A percentile compares a stretch with the other conserved stretches of the same genome.
These are phyloP conservation scores for Oryza meyeriana DNA, from an alignment of 176 grass and related monocot species.

Conservation along the genomic window DNA sequence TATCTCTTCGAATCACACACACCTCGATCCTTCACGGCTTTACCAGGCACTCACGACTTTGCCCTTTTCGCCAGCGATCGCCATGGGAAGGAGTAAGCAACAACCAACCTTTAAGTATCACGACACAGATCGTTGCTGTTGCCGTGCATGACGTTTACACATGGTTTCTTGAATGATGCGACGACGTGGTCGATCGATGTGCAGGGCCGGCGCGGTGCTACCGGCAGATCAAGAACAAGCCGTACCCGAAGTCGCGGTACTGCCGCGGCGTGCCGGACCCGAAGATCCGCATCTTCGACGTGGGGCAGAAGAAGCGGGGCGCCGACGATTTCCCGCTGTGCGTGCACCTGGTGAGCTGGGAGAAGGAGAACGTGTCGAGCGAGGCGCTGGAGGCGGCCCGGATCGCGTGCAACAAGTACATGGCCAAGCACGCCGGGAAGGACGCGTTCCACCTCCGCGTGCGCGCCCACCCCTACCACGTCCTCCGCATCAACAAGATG, in stretches of 20 bases:
- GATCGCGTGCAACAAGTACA: conserved; percentile 70
- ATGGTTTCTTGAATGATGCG: too few relatives aligned
- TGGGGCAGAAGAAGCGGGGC: conserved; percentile 44
- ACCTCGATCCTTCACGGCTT: neutral
- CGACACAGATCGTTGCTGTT: too few relatives aligned
- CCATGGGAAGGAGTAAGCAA: conserved; percentile 48
- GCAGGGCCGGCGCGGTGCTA: conserved; percentile 53
- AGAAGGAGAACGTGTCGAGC: conserved; percentile 58
- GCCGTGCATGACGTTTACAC: too few relatives aligned
- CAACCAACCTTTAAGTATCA: neutral
- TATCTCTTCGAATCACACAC: neutral
- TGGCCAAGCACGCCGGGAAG: conserved; percentile 48
- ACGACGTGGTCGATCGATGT: neutral
- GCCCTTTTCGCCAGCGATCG: neutral
- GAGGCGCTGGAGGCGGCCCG: conserved; percentile 48
- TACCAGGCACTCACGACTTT: too few relatives aligned
- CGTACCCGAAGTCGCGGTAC: conserved; percentile 48
- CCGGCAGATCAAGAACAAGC: conserved; percentile 60
- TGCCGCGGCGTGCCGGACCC: conserved; percentile 48
- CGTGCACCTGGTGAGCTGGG: conserved; percentile 56
- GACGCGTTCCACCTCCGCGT: conserved; percentile 54
- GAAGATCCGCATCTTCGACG: conserved; percentile 56
- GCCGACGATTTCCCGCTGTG: conserved; percentile 50
- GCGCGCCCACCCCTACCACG: conserved; percentile 46
- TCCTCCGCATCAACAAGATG: conserved; percentile 68